phyloP scores from a whole-genome alignment of 2,329 filamentous ascomycete species.

The Aspergillus novoparasiticus region DNA sequence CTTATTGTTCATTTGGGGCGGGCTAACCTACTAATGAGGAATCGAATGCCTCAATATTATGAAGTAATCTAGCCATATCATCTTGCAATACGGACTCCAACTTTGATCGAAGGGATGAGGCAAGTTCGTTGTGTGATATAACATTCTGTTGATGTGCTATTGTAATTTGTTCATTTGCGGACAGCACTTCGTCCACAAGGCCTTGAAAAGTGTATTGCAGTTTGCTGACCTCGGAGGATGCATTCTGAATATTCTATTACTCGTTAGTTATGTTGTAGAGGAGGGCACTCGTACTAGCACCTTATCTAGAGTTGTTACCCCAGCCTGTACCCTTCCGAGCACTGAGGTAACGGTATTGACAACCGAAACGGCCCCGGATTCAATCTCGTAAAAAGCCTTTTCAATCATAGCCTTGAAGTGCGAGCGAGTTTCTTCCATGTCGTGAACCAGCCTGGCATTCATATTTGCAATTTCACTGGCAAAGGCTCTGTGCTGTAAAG shows the following conservation, averaged over 20 bases:
- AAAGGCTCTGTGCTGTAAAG: constrained; percentile 37
- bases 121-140: constrained; percentile 30
- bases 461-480: constrained; percentile 32
- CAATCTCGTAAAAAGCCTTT: constrained; percentile 29
- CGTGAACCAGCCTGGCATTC: constrained; percentile 30
- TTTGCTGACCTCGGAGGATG: constrained; percentile 24
- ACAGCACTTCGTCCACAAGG: constrained; percentile 31
- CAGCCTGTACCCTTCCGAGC: constrained; percentile 22
- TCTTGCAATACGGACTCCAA: constrained; percentile 35
- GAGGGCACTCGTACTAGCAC: constrained; percentile 15
- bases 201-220: constrained; percentile 29
- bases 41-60: constrained; percentile 35
- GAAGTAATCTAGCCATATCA: constrained; percentile 31
- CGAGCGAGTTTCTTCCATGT: constrained; percentile 35
- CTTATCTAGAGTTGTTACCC: constrained; percentile 22
- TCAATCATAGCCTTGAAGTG: constrained; percentile 27
- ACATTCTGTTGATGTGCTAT: constrained; percentile 30
- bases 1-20: constrained; percentile 7
- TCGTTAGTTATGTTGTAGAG: constrained; percentile 5
- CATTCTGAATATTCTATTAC: constrained; percentile 34
- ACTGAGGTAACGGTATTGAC: constrained; percentile 23
- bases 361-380: constrained; percentile 25
- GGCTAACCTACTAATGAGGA: constrained; percentile 35
- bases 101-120: constrained; percentile 33
- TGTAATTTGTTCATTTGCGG: constrained; percentile 30